Evolutionary conservation across 495 filamentous ascomycete species (phyloP), one percentile per base, ranked within the genome.

Genomic region (Cryomyces antarcticus): DNA sequence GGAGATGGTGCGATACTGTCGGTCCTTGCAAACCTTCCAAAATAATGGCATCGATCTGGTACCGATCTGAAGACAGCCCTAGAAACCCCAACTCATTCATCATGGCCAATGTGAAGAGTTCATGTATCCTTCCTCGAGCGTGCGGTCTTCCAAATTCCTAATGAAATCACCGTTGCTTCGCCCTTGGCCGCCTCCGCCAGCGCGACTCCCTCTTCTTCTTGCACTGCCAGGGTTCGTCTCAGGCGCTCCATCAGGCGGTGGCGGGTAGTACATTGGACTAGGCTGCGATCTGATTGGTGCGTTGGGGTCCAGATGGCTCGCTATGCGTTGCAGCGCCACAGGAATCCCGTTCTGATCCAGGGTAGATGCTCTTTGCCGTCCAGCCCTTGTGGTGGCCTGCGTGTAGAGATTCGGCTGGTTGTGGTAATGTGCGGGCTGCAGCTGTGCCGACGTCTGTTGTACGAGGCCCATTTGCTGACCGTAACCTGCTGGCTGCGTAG

Each of bases 191-290:
- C 72, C 68, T n/a, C n/a, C n/a, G 49, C 70, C 69, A 27, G 40
- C 42, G 52, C 84, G 72, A 46, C 84, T 92, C 17, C 82, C 79
- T 52, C 87, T 75, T 41, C 88, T 68, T 31, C 81, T 69, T 36
- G 78, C 71, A 50, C 75, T 78, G n/a, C 64, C 61, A 30, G 69
- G 56, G 31, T 63, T 71, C 27, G 68, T 58, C 48, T 82, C 76
- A 7, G 78, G 71, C 37, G 80, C 71, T 6, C 85, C 87, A 47
- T 94, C 89, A 3, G 82, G 73, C n/a, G 87, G 87, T 6, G 89
- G 89, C 11, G 89, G 92, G 51, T 95, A 96, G 59, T 99, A 99
- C 6, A 92, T 92, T 2, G 92, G 92, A 46, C 85, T 94, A 5
- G 92, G 92, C 55, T 99, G 92, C 34, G 94, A 59, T 37, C 92